Conservation (phyloP, 768 basidiomycete species). For the Gymnopilus junonius region DNA sequence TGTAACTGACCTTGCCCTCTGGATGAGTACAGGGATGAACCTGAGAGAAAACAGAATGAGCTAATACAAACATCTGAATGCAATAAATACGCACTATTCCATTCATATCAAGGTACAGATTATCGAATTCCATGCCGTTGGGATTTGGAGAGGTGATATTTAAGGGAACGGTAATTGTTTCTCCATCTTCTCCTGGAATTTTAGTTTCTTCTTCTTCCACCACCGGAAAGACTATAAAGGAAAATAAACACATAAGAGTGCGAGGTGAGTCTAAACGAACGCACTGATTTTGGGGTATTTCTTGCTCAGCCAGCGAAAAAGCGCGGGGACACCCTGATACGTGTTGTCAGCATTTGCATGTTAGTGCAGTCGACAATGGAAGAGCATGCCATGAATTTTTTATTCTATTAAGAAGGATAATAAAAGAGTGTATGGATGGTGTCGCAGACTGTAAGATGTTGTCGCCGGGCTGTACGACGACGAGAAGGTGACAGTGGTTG, state of each 20-base stretch:
- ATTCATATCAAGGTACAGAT: constrained; percentile 98
- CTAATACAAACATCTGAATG: not conserved
- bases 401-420: not conserved
- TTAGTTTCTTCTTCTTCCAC: constrained; percentile 83
- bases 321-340: constrained; percentile 90
- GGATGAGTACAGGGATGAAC: constrained; percentile 99
- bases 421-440: not conserved
- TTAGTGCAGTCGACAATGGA: not conserved
- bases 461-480: not conserved
- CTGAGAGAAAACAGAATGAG: constrained; percentile 39
- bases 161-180: constrained; percentile 71
- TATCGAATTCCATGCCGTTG: constrained; percentile 96
- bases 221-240: constrained; percentile 67
- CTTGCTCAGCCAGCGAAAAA: constrained; percentile 98
- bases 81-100: constrained; percentile 75
- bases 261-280: not conserved
- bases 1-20: constrained; percentile 78
- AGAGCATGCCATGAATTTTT: constrained; percentile 6
- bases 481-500: constrained; percentile 1
- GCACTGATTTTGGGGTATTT: constrained; percentile 97
- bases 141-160: constrained; percentile 86
- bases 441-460: not conserved
- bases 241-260: not conserved
- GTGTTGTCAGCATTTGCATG: constrained; percentile 2
- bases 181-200: constrained; percentile 68